phyloP scores from a whole-genome alignment of 441 rosid species.

The Biscutella laevigata region DNA sequence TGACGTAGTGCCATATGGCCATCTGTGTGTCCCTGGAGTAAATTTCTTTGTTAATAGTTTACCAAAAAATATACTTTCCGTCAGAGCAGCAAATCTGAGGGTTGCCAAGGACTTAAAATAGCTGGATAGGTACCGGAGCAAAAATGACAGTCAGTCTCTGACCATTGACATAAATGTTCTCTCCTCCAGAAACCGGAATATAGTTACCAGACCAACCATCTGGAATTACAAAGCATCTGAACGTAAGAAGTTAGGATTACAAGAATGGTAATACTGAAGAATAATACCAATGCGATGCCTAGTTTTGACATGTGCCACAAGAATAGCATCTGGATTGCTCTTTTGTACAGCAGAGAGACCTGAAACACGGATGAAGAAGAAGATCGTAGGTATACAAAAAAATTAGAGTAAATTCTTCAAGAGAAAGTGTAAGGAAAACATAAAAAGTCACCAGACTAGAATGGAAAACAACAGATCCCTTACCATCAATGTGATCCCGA shows the following conservation, averaged over 20 bases:
- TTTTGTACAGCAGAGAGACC: conserved; percentile 80
- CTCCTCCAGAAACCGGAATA: conserved; percentile 66
- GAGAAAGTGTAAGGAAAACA: background rate
- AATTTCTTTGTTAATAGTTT: conserved; percentile 5
- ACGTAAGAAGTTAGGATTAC: background rate
- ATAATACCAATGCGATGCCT: conserved; percentile 44
- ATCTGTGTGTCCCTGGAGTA: conserved; percentile 84
- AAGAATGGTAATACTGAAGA: conserved; percentile 25
- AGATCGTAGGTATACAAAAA: background rate
- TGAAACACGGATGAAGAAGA: conserved; percentile 28
- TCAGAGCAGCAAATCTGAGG: background rate
- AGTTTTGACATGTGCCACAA: conserved; percentile 71
- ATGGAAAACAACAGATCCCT: background rate
- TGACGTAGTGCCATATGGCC: conserved; percentile 77
- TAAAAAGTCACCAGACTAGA: background rate
- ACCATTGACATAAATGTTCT: conserved; percentile 71
- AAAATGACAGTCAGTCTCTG: conserved; percentile 53
- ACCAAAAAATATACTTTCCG: background rate
- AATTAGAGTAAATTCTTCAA: background rate
- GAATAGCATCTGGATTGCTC: conserved; percentile 60
- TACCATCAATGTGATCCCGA: conserved; percentile 77
- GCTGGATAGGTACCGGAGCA: conserved; percentile 52
- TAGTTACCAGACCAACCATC: conserved; percentile 68
- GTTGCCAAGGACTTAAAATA: background rate
- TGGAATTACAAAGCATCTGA: conserved; percentile 24